These are phyloP conservation scores for Besnoitia besnoiti DNA, from an alignment of 169 alveolate genomes.

Conservation along the genomic window DNA sequence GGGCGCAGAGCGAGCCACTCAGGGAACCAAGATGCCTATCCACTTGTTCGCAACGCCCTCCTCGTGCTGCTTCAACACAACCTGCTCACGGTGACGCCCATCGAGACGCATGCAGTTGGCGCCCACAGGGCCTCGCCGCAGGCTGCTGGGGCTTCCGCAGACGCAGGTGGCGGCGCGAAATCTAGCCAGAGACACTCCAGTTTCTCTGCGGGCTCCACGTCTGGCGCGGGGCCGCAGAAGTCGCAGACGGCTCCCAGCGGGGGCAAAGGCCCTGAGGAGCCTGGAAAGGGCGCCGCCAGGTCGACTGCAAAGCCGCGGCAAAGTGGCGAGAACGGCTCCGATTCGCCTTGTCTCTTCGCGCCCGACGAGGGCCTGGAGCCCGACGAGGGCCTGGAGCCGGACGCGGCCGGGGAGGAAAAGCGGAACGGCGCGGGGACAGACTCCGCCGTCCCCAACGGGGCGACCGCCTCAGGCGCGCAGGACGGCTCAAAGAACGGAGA, in stretches of 20 bases:
- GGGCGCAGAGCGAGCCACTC: not conserved
- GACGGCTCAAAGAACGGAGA: not conserved
- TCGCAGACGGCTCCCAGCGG: not conserved
- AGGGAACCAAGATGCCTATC: not conserved
- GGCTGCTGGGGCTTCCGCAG: not conserved
- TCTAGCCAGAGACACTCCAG: not conserved
- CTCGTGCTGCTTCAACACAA: constrained; percentile 60
- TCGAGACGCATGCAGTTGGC: not conserved
- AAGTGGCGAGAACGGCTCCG: not conserved
- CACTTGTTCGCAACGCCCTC: constrained; percentile 49
- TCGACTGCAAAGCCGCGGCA: not conserved
- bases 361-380: constrained; percentile 27
- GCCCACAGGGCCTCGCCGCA: constrained; percentile 31
- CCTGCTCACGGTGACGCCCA: constrained; percentile 32
- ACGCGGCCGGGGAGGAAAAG: not conserved
- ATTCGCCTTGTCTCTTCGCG: constrained; percentile 27
- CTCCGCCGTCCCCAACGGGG: not conserved
- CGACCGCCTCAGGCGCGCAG: not conserved
- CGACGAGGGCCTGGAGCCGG: not conserved
- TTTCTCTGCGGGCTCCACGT: not conserved
- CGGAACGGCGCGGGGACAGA: constrained; percentile 17
- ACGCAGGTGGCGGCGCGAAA: constrained; percentile 18
- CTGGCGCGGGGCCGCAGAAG: not conserved
- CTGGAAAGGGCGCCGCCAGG: not conserved
- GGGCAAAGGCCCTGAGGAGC: constrained; percentile 7